Percentiles rank a stretch among this genome's conserved stretches.
These are phyloP conservation scores for Truncatella angustata DNA, from an alignment of 2,329 filamentous ascomycete species.

Conservation along the genomic window DNA sequence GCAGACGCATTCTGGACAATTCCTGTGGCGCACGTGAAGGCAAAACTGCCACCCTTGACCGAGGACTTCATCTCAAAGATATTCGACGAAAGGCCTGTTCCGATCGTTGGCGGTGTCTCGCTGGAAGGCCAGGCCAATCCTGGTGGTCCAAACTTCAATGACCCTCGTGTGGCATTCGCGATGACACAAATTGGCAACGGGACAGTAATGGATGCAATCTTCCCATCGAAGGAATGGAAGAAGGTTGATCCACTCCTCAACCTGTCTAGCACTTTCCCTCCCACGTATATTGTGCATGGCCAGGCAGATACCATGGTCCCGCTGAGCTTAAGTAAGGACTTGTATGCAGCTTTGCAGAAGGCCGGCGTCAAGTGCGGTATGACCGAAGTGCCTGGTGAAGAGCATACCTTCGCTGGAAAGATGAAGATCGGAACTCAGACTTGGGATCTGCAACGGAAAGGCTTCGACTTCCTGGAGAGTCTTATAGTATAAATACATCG, in stretches of 20 bases:
- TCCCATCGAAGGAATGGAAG: slow-evolving; percentile 21
- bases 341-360: slow-evolving; percentile 25
- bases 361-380: slow-evolving; percentile 32
- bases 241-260: slow-evolving; percentile 34
- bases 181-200: slow-evolving; percentile 40
- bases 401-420: slow-evolving; percentile 40
- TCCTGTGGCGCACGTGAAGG: slow-evolving; percentile 27
- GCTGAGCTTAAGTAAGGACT: slow-evolving; percentile 29
- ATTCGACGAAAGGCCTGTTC: slow-evolving; percentile 34
- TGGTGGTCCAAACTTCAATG: slow-evolving; percentile 32
- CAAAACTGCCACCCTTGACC: slow-evolving; percentile 25
- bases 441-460: slow-evolving; percentile 33
- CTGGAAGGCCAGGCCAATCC: slow-evolving; percentile 35
- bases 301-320: slow-evolving; percentile 37
- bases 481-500: neutral
- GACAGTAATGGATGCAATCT: slow-evolving; percentile 33
- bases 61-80: slow-evolving; percentile 31
- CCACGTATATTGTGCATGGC: slow-evolving; percentile 42
- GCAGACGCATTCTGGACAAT: slow-evolving; percentile 33
- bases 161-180: slow-evolving; percentile 36
- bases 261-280: slow-evolving; percentile 29
- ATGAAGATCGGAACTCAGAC: slow-evolving; percentile 37
- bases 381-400: slow-evolving; percentile 36
- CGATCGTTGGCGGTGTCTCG: slow-evolving; percentile 36
- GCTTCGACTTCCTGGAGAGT: slow-evolving; percentile 40